Conservation (phyloP, 805 yeast genomes). For the Phaffomyces antillensis region DNA sequence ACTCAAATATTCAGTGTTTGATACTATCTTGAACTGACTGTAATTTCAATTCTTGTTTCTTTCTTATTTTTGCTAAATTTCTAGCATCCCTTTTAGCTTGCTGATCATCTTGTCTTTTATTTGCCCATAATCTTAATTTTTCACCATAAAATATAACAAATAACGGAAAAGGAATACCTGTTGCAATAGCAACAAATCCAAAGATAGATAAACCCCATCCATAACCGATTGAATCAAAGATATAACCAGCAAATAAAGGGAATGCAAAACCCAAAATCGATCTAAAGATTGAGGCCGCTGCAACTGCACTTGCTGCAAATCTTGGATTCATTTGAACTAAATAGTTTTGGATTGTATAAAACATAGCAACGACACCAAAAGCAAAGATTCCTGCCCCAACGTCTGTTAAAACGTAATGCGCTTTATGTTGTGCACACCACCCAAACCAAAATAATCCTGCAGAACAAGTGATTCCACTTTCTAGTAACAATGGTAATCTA, state of each 20-base stretch:
- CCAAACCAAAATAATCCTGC: constrained; percentile 64
- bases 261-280: constrained; percentile 62
- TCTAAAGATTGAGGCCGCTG: constrained; percentile 62
- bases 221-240: constrained; percentile 51
- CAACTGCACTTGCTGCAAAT: constrained; percentile 62
- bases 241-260: constrained; percentile 55
- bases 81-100: constrained; percentile 40
- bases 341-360: constrained; percentile 61
- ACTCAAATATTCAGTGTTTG: too few species aligned
- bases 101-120: constrained; percentile 37
- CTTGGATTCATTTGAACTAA: constrained; percentile 65
- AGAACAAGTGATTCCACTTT: constrained; percentile 46
- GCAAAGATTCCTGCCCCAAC: constrained; percentile 58
- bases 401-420: constrained; percentile 58
- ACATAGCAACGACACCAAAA: constrained; percentile 52
- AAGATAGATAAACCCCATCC: constrained; percentile 69
- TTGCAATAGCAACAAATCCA: constrained; percentile 46
- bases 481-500: constrained; percentile 45
- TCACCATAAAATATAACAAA: constrained; percentile 52
- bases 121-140: constrained; percentile 50
- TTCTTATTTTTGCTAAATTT: constrained; percentile 30
- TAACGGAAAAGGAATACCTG: constrained; percentile 65
- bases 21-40: not conserved
- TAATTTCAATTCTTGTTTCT: constrained; percentile 8
- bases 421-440: constrained; percentile 53